Evolutionary conservation across 345 rosid species (phyloP).

Genomic region (Mangifera indica): DNA sequence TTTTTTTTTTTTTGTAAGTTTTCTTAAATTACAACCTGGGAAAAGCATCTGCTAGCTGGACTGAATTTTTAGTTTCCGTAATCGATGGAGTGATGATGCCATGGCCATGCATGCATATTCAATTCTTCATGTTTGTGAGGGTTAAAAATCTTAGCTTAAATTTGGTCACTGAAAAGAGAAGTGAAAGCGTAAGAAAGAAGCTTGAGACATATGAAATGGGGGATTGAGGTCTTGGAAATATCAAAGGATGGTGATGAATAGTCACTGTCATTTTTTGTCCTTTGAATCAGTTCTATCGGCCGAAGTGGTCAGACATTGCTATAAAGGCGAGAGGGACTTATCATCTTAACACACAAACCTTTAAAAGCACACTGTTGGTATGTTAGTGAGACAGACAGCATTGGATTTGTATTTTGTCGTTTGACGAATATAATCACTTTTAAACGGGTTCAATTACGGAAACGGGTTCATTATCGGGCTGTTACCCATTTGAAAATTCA

Average conservation of each 20-base stretch:
- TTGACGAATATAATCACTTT: too few species aligned
- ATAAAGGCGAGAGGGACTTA: slow-evolving; percentile 78
- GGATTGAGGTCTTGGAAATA: slow-evolving; percentile 44
- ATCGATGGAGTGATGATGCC: slow-evolving; percentile 21
- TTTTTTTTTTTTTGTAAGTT: neutral
- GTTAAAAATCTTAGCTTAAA: slow-evolving; percentile 5
- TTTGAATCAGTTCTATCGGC: slow-evolving; percentile 58
- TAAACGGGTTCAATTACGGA: too few species aligned
- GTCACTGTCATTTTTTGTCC: slow-evolving; percentile 56
- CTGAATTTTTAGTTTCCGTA: slow-evolving; percentile 18
- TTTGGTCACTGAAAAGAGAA: neutral
- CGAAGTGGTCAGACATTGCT: slow-evolving; percentile 63
- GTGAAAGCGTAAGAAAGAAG: neutral
- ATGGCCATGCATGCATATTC: neutral
- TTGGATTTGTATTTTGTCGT: slow-evolving; percentile 21
- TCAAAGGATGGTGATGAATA: slow-evolving; percentile 53
- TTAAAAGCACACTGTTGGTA: slow-evolving; percentile 20
- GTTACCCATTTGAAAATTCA: slow-evolving; percentile 11
- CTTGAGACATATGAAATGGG: slow-evolving; percentile 14
- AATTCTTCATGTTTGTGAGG: neutral
- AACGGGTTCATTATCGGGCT: slow-evolving; percentile 6
- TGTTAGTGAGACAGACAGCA: neutral
- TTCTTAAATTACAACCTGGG: neutral
- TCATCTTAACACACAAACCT: slow-evolving; percentile 36
- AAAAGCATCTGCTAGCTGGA: neutral